Evolutionary conservation across 352 stramenopile genomes (phyloP), one percentile per base, ranked within the genome.

Genomic region (Peronospora destructor): DNA sequence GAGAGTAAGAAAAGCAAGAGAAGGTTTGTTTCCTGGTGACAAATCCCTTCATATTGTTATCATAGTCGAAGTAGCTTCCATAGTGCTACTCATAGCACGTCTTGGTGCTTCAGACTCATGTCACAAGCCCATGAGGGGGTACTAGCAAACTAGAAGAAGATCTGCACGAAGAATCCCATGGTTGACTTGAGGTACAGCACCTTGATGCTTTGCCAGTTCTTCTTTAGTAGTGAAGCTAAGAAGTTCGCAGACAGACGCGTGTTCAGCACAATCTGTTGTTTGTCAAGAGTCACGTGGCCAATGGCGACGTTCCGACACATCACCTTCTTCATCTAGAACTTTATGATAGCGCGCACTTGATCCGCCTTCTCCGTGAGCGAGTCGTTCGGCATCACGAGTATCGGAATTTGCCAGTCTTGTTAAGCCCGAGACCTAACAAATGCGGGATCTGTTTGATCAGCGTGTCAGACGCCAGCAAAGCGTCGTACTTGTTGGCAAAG

Each of bases 321-420:
- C 56, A 99, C 96, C 87, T 99, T 99, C 94, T 99, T 99, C 96
- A 99, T 98, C 87, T 57, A 96, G 87, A 99, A 99, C 90, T 99
- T 99, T 87, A 99, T 98, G 55, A 96, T 99, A 50, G 93, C 89
- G 93, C 89, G 96, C 53, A 99, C 79, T 63, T 94, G 87, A 59
- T 98, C 94, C 49, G 97, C 95, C 91, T 99, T 99, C 54, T 97
- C 94, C 53, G 95, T 89, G 55, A 99, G 91, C 53, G 97, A 93
- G 56, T 99, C 95, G 61, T 74, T 94, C 59, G 74, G 76, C 39
- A 84, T 76, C 51, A 99, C 82, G 30, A 99, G 75, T 38, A 95
- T 98, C 36, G 97, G 91, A 99, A 99, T 84, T 99, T 99, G 77
- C 96, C 96, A 38, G 97, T 87, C 71, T 46, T 46, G 87, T 96